phyloP scores from a whole-genome alignment of 768 basidiomycete species.

The Pleurotus salmoneostramineus region DNA sequence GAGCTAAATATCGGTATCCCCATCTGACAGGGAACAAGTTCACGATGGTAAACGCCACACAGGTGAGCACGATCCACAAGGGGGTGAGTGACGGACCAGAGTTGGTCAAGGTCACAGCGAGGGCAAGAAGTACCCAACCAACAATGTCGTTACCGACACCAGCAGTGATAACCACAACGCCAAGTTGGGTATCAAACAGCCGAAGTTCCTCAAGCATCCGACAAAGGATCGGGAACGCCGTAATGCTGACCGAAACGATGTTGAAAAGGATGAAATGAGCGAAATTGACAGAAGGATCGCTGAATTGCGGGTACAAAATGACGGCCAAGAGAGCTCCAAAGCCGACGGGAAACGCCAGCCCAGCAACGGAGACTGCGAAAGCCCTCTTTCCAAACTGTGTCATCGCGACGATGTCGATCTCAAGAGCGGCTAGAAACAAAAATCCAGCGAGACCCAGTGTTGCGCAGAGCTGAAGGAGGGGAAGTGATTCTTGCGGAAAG shows the following conservation, averaged over 20 bases:
- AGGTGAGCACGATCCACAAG: constrained; percentile 1
- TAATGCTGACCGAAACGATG: constrained; percentile 51
- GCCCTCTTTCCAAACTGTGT: constrained; percentile 37
- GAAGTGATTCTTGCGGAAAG: constrained; percentile 29
- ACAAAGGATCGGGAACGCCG: constrained; percentile 49
- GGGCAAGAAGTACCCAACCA: neutral
- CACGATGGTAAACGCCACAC: neutral
- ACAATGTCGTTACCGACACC: constrained; percentile 45
- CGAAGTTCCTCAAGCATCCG: constrained; percentile 58
- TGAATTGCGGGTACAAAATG: constrained; percentile 51
- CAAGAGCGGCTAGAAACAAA: constrained; percentile 56
- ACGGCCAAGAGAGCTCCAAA: constrained; percentile 46
- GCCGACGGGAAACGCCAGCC: constrained; percentile 54
- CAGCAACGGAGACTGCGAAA: constrained; percentile 40
- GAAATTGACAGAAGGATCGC: constrained; percentile 36
- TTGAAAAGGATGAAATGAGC: constrained; percentile 61
- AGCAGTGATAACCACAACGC: constrained; percentile 53
- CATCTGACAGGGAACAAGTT: neutral
- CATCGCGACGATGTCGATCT: constrained; percentile 36
- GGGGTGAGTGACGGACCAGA: neutral
- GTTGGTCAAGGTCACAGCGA: neutral
- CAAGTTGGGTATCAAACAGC: constrained; percentile 53
- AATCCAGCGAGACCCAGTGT: constrained; percentile 52
- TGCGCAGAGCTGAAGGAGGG: constrained; percentile 49
- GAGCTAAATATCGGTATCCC: neutral